Percentiles rank a stretch among this genome's conserved stretches.
phyloP scores from a whole-genome alignment of 768 basidiomycete species.

The Macrocybe gigantea region DNA sequence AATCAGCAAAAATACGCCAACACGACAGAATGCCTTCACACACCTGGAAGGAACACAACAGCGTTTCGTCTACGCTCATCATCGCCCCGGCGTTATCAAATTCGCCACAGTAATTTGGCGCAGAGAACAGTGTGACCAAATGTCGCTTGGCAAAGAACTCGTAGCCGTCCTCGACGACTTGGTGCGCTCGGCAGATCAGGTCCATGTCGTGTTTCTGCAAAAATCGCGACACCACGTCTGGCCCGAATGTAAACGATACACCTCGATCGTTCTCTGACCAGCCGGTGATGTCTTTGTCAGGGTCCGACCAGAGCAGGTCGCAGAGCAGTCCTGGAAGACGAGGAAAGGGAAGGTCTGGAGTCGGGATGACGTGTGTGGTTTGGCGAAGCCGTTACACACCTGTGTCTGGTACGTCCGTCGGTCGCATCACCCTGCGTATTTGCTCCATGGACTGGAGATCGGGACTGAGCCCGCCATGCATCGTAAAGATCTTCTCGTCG shows the following conservation, averaged over 20 bases:
- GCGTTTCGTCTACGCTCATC: conserved; percentile 99
- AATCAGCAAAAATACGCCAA: neutral
- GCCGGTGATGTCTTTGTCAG: conserved; percentile 98
- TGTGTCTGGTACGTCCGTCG: conserved; percentile 98
- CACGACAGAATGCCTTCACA: conserved; percentile 5
- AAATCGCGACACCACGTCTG: conserved; percentile 97
- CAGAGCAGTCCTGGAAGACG: conserved; percentile 72
- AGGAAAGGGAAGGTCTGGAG: neutral
- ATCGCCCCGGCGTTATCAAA: conserved; percentile 99
- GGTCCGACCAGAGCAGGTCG: conserved; percentile 98
- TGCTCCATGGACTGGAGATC: conserved; percentile 99
- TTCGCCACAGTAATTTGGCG: conserved; percentile 92
- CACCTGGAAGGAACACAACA: conserved; percentile 98
- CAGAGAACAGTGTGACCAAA: conserved; percentile 94
- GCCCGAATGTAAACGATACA: conserved; percentile 98
- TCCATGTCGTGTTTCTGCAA: conserved; percentile 99
- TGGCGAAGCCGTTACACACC: conserved; percentile 42
- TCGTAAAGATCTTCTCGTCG: conserved; percentile 99
- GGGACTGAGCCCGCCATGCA: conserved; percentile 97
- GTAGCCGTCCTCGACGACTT: conserved; percentile 99
- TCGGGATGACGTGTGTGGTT: neutral
- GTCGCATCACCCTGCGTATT: conserved; percentile 97
- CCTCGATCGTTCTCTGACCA: conserved; percentile 99
- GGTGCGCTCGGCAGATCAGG: conserved; percentile 96
- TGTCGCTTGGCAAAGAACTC: conserved; percentile 99